Evolutionary conservation across 176 grass and related monocot species (phyloP).

Genomic region (Urochloa ruziziensis): DNA sequence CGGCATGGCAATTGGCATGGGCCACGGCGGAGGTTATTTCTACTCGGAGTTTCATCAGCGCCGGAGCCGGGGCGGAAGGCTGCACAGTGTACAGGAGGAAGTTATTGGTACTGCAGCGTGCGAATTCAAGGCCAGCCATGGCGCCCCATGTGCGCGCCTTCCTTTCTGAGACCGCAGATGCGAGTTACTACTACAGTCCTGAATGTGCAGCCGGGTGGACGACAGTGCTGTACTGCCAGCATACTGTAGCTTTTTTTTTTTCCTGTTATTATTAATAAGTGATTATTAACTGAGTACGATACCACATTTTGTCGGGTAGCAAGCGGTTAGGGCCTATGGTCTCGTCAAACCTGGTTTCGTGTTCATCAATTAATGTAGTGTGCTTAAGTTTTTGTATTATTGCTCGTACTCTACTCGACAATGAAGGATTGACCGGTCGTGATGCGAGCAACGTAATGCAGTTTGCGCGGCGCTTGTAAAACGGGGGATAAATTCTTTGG

Average conservation of each 20-base stretch:
- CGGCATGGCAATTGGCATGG: neutral
- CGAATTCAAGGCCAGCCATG: neutral
- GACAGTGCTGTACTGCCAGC: neutral
- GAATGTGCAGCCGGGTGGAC: too few species aligned
- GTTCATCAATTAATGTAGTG: neutral
- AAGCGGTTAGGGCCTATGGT: neutral
- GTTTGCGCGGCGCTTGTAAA: neutral
- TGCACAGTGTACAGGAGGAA: neutral
- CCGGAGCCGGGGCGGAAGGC: neutral
- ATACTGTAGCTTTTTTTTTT: neutral
- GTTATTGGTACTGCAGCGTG: neutral
- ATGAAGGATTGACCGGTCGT: neutral
- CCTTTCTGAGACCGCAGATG: neutral
- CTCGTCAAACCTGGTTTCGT: neutral
- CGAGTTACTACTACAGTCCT: neutral
- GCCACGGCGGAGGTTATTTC: neutral
- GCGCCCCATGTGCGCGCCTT: slow-evolving; percentile 11
- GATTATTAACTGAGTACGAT: too few species aligned
- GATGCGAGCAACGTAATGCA: neutral
- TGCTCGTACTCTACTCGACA: too few species aligned
- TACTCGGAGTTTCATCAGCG: neutral
- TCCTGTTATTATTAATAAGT: neutral
- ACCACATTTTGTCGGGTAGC: neutral
- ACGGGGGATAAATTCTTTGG: neutral
- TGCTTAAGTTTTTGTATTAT: neutral